A percentile compares a stretch with the other conserved stretches of the same genome.
phyloP scores from a whole-genome alignment of 306 rosid genomes.

The Gillenia trifoliata region DNA sequence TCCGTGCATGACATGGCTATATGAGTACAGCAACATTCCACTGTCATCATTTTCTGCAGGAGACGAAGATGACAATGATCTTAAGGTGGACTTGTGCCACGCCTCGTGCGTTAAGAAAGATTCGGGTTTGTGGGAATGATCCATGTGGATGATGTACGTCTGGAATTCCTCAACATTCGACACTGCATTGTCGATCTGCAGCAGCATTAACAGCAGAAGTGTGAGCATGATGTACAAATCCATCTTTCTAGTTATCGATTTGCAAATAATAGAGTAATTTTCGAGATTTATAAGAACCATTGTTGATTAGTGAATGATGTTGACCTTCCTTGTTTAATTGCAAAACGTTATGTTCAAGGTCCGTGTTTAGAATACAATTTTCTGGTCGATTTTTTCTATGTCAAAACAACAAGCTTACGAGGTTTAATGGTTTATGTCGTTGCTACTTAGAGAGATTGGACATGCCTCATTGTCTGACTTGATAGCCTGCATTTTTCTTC shows the following conservation, averaged over 20 bases:
- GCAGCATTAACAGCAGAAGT: neutral
- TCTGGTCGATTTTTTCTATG: neutral
- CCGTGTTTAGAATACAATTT: neutral
- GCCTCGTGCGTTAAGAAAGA: neutral
- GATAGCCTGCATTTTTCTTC: neutral
- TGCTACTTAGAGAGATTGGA: neutral
- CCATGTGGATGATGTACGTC: conserved; percentile 10
- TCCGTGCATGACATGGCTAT: conserved; percentile 18
- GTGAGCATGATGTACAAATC: neutral
- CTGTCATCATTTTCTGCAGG: neutral
- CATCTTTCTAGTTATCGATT: neutral
- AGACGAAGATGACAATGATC: neutral
- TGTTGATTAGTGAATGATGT: neutral
- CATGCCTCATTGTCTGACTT: neutral
- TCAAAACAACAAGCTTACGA: too few species aligned
- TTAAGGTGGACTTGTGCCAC: conserved; percentile 21
- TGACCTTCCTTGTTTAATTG: neutral
- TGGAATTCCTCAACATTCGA: neutral
- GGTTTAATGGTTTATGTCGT: neutral
- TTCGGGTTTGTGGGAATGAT: neutral
- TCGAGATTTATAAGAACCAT: neutral
- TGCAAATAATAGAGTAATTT: neutral
- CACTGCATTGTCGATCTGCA: neutral
- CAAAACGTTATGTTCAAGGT: neutral
- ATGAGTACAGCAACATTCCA: conserved; percentile 5